These are phyloP conservation scores for Lolium rigidum DNA, from an alignment of 176 grass and related monocot species.

Conservation along the genomic window DNA sequence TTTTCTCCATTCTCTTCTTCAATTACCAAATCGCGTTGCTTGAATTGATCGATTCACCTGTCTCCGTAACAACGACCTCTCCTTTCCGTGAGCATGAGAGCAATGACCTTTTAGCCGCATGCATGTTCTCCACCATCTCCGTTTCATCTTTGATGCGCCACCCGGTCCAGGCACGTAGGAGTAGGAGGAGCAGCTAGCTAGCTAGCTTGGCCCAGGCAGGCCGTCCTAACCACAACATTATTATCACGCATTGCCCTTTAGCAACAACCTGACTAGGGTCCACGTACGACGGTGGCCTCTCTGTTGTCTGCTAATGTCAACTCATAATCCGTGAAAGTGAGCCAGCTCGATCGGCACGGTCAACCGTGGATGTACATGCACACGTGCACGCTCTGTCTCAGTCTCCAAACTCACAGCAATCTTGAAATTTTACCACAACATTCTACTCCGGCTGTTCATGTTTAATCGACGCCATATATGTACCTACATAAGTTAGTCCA, in stretches of 20 bases:
- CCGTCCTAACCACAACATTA: no score
- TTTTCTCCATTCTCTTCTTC: no score
- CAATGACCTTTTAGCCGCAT: neutral
- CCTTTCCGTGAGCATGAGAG: neutral
- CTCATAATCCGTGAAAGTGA: neutral
- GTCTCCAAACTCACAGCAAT: neutral
- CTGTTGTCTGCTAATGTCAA: neutral
- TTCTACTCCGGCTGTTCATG: no score
- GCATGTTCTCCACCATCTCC: slow-evolving; percentile 29
- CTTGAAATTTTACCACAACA: no score
- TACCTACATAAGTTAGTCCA: no score
- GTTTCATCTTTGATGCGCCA: neutral
- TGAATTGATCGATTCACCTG: neutral
- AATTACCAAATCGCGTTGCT: neutral
- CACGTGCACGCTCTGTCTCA: neutral
- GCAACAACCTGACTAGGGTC: neutral
- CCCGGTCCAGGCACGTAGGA: neutral
- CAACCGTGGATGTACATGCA: neutral
- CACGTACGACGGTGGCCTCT: neutral
- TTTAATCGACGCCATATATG: no score
- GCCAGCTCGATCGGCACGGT: neutral
- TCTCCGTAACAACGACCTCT: neutral
- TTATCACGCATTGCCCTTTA: no score
- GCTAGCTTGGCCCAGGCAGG: neutral
- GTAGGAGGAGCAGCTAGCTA: neutral